Evolutionary conservation across 441 rosid genomes (phyloP), one percentile per base, ranked within the genome.

Genomic region (Populus trichocarpa): DNA sequence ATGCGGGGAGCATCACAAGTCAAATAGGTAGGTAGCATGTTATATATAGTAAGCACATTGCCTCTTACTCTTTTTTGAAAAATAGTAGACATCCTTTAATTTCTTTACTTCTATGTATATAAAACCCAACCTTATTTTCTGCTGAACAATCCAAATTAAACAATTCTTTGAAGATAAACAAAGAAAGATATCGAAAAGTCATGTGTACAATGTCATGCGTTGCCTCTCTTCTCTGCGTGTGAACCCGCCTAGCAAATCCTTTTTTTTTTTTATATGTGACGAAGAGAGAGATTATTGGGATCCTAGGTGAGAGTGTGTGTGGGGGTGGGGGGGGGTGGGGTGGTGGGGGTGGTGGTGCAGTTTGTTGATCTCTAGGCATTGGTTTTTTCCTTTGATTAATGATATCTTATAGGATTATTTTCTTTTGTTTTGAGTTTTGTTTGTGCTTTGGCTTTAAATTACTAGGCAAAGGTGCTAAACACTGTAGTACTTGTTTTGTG

Each of bases 351-450:
- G 87, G 82, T 83, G 89, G 86, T 84, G 87, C 89, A 84, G 87
- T 83, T 74, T 88, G 91, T 86, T 83, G 94, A 90, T 92, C 93
- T 92, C 97, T 75, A 92, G 87, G 87, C 87, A 8, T 7, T 68
- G 53, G 20, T 22, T 50, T 74, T 61, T 33, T 70, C 25, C 33
- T 66, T 32, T 77, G 36, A 30, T 69, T 20, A 61, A 61, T 53
- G 61, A 16, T 46, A 25, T 78, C 53, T 71, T 42, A 71, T 67
- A 38, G 20, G 26, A 33, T 23, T 25, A 14, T n/a, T 25, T 22
- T 57, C 1, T 6, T 13, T 36, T 16, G 64, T 40, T 57, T 71
- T 67, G 16, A 71, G 74, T 77, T 72, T 73, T 70, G 73, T 65
- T 36, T 80, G 75, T 20, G 40, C 50, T 67, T 50, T 68, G 22